Evolutionary conservation across 495 filamentous ascomycete species (phyloP), one percentile per base, ranked within the genome.

Genomic region (Sporormia fimetaria): DNA sequence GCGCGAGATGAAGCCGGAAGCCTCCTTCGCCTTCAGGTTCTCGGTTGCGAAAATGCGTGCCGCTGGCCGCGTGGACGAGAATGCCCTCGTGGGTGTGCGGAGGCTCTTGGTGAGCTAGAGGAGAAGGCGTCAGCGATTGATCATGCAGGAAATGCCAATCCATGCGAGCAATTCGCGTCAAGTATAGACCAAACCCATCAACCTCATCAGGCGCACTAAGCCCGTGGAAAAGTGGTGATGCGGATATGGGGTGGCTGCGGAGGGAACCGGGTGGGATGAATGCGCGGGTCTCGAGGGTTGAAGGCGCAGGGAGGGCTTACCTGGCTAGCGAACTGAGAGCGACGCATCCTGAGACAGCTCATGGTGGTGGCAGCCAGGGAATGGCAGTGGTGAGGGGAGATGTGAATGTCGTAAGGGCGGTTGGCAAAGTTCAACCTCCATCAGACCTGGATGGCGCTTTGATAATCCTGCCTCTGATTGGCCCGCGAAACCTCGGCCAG

Each of bases 11-110:
- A 84, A 81, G 21, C 81, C 75, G 38, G 79, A 80, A 37, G 86
- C 84, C 67, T 93, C 88, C 67, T 88, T 92, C 24, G 87, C 90
- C 55, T 87, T 81, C 52, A 96, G 68, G 33, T 82, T 83, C 47
- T 78, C 71, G 64, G 75, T 83, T 46, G 81, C 74, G 60, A 88
- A 86, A 55, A 98, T 85, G 57, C 80, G 69, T 46, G 81, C 75
- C 44, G 76, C 78, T 27, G 86, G 80, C 48, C 77, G 72, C 39
- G 88, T 86, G 28, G 82, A 82, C 42, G 88, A 90, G 67, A 98
- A 95, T 4, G 55, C 41, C 34, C 50, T 14, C 15, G 32, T 21
- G 42, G 46, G 31, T 10, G 46, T 35, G 37, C 41, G 47, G 34
- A 55, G 30, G 38, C 47, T 36, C 38, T 44, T 55, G 4, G 46